Evolutionary conservation across 176 grass and related monocot species (phyloP).

Genomic region (Pontederia crassipes): DNA sequence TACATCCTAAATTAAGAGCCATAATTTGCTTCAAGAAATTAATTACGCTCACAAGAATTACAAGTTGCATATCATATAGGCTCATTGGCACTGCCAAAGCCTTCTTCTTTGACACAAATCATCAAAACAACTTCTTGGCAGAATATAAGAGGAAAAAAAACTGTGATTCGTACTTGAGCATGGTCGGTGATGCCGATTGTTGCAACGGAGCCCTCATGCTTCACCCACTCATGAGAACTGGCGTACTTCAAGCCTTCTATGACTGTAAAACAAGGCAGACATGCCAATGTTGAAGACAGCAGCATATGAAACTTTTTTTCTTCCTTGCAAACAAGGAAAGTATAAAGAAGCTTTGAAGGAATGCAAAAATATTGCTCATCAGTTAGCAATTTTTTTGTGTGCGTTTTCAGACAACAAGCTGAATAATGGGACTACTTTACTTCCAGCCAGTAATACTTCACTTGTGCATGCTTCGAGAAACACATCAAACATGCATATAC

Average conservation of each 20-base stretch:
- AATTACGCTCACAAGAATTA: background rate
- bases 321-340: background rate
- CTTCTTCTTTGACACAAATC: no score
- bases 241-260: conserved; percentile 17
- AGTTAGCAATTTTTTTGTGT: no score
- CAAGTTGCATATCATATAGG: background rate
- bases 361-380: no score
- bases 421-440: no score
- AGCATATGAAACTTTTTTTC: no score
- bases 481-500: no score
- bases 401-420: no score
- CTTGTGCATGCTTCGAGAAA: no score
- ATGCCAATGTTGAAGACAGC: background rate
- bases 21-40: background rate
- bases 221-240: conserved; percentile 25
- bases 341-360: no score
- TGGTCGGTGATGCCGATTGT: conserved; percentile 89
- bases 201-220: conserved; percentile 45
- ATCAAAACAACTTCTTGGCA: no score
- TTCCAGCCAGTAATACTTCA: no score
- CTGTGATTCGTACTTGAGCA: conserved; percentile 50
- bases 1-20: background rate
- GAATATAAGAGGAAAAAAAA: no score
- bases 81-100: background rate
- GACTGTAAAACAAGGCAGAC: background rate